Percentiles rank a stretch among this genome's conserved stretches.
Conservation (phyloP, 1,284 basidiomycete genomes). For the Cutaneotrichosporon sp. region DNA sequence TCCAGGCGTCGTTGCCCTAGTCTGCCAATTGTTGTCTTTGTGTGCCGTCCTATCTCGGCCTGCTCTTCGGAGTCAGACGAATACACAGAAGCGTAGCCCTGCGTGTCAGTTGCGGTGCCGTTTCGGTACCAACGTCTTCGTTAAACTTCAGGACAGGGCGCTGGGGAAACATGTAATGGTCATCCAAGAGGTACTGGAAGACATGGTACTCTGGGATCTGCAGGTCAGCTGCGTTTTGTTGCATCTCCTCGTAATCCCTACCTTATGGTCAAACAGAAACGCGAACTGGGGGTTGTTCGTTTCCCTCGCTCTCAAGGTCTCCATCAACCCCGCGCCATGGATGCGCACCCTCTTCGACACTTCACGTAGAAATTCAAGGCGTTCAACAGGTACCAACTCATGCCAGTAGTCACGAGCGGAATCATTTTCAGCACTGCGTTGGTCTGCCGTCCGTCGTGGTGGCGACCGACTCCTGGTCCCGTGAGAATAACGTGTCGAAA, state of each 20-base stretch:
- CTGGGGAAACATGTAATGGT: constrained; percentile 53
- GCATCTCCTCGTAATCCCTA: constrained; percentile 52
- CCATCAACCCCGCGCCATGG: constrained; percentile 73
- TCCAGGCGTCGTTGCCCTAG: constrained; percentile 77
- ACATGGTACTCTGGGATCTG: constrained; percentile 56
- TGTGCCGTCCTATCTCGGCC: constrained; percentile 70
- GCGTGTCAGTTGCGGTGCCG: constrained; percentile 9
- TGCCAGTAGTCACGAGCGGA: constrained; percentile 24
- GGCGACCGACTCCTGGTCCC: neutral
- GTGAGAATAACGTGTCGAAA: too few relatives aligned
- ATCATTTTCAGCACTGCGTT: neutral
- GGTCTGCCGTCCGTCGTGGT: too few relatives aligned
- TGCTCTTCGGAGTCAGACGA: constrained; percentile 94
- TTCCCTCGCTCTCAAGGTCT: constrained; percentile 69
- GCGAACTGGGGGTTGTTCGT: constrained; percentile 71
- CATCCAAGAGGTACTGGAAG: constrained; percentile 69
- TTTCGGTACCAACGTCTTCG: constrained; percentile 62
- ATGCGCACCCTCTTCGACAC: constrained; percentile 79
- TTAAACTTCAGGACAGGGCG: constrained; percentile 65
- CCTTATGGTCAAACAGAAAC: constrained; percentile 67
- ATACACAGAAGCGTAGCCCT: constrained; percentile 88
- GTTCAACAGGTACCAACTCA: constrained; percentile 61
- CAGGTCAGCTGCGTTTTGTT: neutral
- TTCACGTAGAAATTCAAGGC: constrained; percentile 74
- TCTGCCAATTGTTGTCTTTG: constrained; percentile 68